phyloP scores from a whole-genome alignment of 176 grass and related monocot species.

The Oryza glumipatula region DNA sequence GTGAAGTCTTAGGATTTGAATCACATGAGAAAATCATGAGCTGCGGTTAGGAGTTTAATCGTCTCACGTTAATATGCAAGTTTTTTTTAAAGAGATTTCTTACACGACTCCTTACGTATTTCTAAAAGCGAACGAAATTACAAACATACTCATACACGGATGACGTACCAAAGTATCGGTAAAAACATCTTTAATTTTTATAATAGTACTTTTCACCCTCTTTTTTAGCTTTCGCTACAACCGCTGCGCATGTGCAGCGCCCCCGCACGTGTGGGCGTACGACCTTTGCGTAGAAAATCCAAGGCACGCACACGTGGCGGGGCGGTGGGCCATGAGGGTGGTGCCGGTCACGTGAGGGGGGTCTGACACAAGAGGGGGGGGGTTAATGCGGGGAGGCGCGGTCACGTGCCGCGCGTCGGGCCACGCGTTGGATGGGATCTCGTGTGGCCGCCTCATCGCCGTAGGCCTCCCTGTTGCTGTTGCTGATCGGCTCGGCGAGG shows the following conservation, averaged over 20 bases:
- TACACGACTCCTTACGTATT: no score
- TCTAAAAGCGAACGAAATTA: no score
- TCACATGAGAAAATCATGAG: no score
- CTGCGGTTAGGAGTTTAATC: no score
- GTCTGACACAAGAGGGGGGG: slow-evolving; percentile 55
- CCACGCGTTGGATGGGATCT: slow-evolving; percentile 12
- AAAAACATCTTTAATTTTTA: no score
- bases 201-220: not conserved
- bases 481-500: not conserved
- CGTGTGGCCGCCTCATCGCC: not conserved
- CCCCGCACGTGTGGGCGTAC: slow-evolving; percentile 66
- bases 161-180: no score
- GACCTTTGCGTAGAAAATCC: slow-evolving; percentile 39
- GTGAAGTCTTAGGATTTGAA: no score
- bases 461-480: not conserved
- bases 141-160: no score
- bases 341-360: slow-evolving; percentile 46
- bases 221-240: not conserved
- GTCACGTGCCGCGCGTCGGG: slow-evolving; percentile 51
- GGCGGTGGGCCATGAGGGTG: slow-evolving; percentile 28
- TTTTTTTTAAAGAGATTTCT: no score
- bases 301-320: slow-evolving; percentile 47
- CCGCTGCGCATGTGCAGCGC: slow-evolving; percentile 44
- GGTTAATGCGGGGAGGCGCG: slow-evolving; percentile 31
- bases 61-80: no score